phyloP scores from a whole-genome alignment of 2,329 filamentous ascomycete species.

The Scopulariopsis brevicaulis region DNA sequence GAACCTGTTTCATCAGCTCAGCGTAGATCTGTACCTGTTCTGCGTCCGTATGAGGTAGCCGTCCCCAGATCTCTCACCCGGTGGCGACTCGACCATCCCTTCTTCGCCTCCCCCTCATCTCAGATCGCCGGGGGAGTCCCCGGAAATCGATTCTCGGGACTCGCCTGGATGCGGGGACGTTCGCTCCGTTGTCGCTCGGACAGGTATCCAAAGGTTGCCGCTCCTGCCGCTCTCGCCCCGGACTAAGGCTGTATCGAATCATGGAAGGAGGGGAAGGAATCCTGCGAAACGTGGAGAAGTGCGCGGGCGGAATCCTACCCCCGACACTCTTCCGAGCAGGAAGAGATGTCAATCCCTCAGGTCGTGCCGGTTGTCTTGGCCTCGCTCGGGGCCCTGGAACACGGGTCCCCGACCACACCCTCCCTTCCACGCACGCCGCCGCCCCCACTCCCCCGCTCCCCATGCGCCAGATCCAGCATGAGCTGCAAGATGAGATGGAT shows the following conservation, averaged over 20 bases:
- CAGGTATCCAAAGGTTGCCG: too few relatives aligned
- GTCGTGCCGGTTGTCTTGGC: too few relatives aligned
- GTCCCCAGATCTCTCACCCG: not conserved
- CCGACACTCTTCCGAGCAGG: too few relatives aligned
- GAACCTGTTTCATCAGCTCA: not conserved
- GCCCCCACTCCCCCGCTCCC: not conserved
- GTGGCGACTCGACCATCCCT: not conserved
- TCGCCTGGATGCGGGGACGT: too few relatives aligned
- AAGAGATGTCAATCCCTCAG: too few relatives aligned
- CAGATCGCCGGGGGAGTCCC: too few relatives aligned
- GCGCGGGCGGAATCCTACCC: not conserved
- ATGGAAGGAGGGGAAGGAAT: too few relatives aligned
- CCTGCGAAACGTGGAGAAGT: not conserved
- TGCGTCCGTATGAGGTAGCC: not conserved
- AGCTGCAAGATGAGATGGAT: not conserved
- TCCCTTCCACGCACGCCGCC: not conserved
- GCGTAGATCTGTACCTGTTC: not conserved
- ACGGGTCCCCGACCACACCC: not conserved
- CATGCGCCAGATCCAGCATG: not conserved
- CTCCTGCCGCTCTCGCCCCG: not conserved
- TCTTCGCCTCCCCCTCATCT: too few relatives aligned
- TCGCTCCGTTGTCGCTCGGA: too few relatives aligned
- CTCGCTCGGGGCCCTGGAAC: not conserved
- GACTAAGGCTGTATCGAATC: too few relatives aligned
- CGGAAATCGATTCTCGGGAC: too few relatives aligned